phyloP scores from a whole-genome alignment of 805 yeast species.

The Deakozyma indianensis region DNA sequence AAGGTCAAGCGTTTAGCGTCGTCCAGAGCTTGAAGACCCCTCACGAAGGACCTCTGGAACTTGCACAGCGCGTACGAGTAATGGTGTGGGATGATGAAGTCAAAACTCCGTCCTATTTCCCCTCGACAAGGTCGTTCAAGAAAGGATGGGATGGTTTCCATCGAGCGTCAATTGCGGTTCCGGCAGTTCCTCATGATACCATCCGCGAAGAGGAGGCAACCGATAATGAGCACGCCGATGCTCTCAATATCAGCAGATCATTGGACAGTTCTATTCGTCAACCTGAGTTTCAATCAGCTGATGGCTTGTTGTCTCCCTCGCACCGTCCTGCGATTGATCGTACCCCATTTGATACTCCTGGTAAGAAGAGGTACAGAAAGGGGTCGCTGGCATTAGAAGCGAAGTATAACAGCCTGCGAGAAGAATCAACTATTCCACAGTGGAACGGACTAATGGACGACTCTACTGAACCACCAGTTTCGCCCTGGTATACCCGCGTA shows the following conservation, averaged over 20 bases:
- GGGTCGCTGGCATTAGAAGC: slow-evolving; percentile 10
- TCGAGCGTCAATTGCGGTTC: neutral
- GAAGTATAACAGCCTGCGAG: slow-evolving; percentile 6
- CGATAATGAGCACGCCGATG: neutral
- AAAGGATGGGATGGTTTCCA: neutral
- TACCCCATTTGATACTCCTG: neutral
- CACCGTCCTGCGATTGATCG: neutral
- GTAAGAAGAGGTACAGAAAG: slow-evolving; percentile 3
- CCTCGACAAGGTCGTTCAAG: neutral
- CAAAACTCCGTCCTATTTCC: slow-evolving; percentile 33
- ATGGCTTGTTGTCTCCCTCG: neutral
- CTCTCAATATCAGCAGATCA: neutral
- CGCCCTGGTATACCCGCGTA: neutral
- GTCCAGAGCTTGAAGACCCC: slow-evolving; percentile 46
- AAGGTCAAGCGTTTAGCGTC: slow-evolving; percentile 67
- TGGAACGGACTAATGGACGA: neutral
- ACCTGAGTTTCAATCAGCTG: neutral
- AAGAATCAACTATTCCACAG: slow-evolving; percentile 2
- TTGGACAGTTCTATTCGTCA: neutral
- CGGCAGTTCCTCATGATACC: neutral
- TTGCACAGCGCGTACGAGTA: slow-evolving; percentile 43
- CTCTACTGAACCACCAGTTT: neutral
- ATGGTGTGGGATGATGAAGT: slow-evolving; percentile 47
- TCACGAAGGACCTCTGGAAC: slow-evolving; percentile 52
- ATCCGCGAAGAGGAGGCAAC: neutral